Base-by-base conservation (phyloP, 352 stramenopile species). In the Phytophthora fragariaefolia region DNA sequence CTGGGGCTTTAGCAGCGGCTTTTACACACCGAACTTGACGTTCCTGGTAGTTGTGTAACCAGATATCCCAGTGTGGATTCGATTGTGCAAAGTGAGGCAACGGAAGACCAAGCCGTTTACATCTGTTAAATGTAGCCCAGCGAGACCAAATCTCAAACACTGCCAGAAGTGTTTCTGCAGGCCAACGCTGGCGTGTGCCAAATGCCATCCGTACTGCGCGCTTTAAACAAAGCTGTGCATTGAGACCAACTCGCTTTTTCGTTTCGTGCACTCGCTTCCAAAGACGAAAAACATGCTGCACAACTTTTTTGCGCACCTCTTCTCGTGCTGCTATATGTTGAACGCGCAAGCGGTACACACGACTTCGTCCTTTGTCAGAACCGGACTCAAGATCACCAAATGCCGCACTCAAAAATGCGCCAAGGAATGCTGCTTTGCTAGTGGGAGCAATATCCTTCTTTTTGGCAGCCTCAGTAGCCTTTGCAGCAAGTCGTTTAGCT, bases 31-130 rank as follows among this genome's bases (percentile, higher is more conserved):
- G 84, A n/a, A 95, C 73, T 57, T 93, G 81, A 1, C 85, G 82
- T 43, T 91, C 84, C 30, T 91, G 84, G 66, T 93, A 90, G 47
- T 90, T 89, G 66, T 89, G 75, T 20, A 90, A 54, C 82, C 84
- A 93, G 4, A 89, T 69, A 48, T 90, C 86, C 86, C 86, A 94
- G 5, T 87, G 74, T 13, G 82, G 73, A 32, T 90, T 74, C 1
- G 82, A 42, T 20, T 71, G 67, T 8, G 69, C 4, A 46, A 86
- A 92, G 10, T 56, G 63, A 0, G 83, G 83, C 28, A 92, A 51
- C 10, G 82, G 80, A 2, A 80, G 56, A 13, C 79, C 79, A 0
- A 80, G 66, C 0, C 82, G 71, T 22, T 79, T 87, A 56, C 77
- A 82, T 1, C 83, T 76, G 26, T 59, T 68, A 58, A 92, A 94